phyloP scores from a whole-genome alignment of 179 eudicot genomes.

The Silene noctiflora region DNA sequence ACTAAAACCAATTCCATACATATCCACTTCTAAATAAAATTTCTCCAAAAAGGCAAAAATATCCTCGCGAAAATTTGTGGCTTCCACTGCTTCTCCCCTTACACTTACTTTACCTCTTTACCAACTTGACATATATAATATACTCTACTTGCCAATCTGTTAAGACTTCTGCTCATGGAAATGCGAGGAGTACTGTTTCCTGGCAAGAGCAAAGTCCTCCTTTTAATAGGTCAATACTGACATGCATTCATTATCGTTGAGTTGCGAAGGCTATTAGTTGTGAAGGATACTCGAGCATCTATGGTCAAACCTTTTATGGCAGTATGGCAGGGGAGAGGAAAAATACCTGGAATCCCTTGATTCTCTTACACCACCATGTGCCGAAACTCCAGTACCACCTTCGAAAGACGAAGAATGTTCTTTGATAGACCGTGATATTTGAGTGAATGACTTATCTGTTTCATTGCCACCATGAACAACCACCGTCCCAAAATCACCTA shows the following conservation, averaged over 20 bases:
- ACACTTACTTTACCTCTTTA: too few relatives aligned
- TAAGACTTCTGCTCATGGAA: too few relatives aligned
- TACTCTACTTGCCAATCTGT: too few relatives aligned
- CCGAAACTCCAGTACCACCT: constrained; percentile 33
- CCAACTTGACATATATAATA: too few relatives aligned
- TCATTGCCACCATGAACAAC: constrained; percentile 69
- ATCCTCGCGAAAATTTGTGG: too few relatives aligned
- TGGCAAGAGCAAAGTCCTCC: neutral
- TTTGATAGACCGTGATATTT: constrained; percentile 18
- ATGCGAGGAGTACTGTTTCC: neutral
- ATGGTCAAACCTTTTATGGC: neutral
- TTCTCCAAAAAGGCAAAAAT: too few relatives aligned
- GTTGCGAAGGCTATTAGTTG: neutral
- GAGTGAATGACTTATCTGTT: constrained; percentile 35
- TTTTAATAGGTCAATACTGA: neutral
- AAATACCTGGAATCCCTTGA: constrained; percentile 34
- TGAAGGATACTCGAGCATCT: neutral
- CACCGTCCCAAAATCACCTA: constrained; percentile 91
- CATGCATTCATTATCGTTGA: neutral
- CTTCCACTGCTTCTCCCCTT: too few relatives aligned
- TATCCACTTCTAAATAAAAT: too few relatives aligned
- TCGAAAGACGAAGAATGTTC: constrained; percentile 35
- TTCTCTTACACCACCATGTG: constrained; percentile 38
- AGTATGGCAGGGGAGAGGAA: neutral
- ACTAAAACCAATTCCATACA: too few relatives aligned